These are phyloP conservation scores for Wallacemonas sp. DNA, from an alignment of 208 protist genomes.

Conservation along the genomic window DNA sequence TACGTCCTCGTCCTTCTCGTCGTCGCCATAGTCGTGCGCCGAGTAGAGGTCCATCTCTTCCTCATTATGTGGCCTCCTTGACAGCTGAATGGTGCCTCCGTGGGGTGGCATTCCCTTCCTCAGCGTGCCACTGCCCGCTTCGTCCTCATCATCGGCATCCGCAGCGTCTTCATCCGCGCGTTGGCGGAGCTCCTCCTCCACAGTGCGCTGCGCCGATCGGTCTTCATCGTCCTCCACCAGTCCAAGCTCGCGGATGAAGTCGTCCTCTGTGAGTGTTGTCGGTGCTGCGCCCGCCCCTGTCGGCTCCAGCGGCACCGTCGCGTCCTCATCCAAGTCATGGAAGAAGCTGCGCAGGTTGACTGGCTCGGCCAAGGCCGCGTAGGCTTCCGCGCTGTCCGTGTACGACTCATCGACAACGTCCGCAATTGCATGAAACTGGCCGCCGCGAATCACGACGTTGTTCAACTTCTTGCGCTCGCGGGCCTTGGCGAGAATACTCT, in stretches of 20 bases:
- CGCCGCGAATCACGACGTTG: constrained; percentile 95
- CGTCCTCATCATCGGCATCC: constrained; percentile 34
- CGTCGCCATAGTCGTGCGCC: not conserved
- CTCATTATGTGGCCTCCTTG: too few species aligned
- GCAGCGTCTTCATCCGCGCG: constrained; percentile 52
- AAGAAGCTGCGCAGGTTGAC: constrained; percentile 86
- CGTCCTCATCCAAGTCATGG: constrained; percentile 87
- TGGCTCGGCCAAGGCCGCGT: constrained; percentile 64
- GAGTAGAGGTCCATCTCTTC: not conserved
- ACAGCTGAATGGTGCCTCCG: not conserved
- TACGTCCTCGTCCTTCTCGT: not conserved
- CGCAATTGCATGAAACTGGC: constrained; percentile 88
- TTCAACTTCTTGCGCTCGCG: constrained; percentile 94
- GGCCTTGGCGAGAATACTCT: constrained; percentile 96
- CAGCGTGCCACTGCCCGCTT: too few species aligned
- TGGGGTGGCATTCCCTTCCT: not conserved
- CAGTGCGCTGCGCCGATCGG: constrained; percentile 46
- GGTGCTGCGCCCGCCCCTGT: not conserved
- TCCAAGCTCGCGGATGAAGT: constrained; percentile 64
- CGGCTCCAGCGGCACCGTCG: constrained; percentile 33
- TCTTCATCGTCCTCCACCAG: constrained; percentile 83
- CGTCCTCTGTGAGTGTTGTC: constrained; percentile 15
- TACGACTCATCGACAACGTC: constrained; percentile 48
- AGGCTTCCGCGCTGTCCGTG: constrained; percentile 67
- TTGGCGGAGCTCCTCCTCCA: constrained; percentile 61